Conservation (phyloP, 2,329 filamentous ascomycete genomes). For the Phaeosphaeria sp. region DNA sequence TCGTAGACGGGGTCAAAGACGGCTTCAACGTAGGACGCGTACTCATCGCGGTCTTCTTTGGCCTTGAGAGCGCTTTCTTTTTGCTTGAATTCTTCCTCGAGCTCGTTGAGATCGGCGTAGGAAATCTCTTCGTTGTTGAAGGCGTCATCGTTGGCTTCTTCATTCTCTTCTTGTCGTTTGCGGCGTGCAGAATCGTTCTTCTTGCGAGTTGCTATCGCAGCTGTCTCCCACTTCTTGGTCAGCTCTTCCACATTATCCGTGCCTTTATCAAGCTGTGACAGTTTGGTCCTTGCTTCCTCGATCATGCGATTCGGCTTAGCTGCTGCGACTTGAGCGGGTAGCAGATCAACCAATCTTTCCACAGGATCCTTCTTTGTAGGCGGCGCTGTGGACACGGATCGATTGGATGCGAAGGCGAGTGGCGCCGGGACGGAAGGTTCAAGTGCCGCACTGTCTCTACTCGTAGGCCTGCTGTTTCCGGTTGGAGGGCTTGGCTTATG, state of each 20-base stretch:
- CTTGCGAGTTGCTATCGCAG: constrained; percentile 52
- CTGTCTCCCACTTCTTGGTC: constrained; percentile 54
- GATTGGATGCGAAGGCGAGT: constrained; percentile 27
- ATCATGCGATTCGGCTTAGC: constrained; percentile 22
- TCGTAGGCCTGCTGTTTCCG: constrained; percentile 21
- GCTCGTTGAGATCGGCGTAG: constrained; percentile 62
- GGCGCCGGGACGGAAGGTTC: constrained; percentile 36
- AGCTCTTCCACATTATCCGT: constrained; percentile 28
- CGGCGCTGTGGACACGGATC: constrained; percentile 16
- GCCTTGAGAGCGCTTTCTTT: constrained; percentile 59
- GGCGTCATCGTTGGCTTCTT: constrained; percentile 60
- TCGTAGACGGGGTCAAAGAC: constrained; percentile 61
- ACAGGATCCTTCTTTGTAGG: constrained; percentile 21
- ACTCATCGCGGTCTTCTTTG: constrained; percentile 61
- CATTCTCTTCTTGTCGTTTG: constrained; percentile 59
- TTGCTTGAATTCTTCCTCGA: constrained; percentile 63
- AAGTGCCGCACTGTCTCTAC: constrained; percentile 19
- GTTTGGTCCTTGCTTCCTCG: constrained; percentile 26
- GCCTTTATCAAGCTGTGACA: constrained; percentile 22
- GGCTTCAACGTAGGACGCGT: constrained; percentile 57
- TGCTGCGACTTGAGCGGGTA: constrained; percentile 25
- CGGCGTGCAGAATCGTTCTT: constrained; percentile 58
- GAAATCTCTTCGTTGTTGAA: constrained; percentile 65
- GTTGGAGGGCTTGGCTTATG: constrained; percentile 16
- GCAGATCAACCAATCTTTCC: constrained; percentile 23